Base-by-base conservation (phyloP, 1,284 basidiomycete genomes). In the Ganoderma meredithae region DNA sequence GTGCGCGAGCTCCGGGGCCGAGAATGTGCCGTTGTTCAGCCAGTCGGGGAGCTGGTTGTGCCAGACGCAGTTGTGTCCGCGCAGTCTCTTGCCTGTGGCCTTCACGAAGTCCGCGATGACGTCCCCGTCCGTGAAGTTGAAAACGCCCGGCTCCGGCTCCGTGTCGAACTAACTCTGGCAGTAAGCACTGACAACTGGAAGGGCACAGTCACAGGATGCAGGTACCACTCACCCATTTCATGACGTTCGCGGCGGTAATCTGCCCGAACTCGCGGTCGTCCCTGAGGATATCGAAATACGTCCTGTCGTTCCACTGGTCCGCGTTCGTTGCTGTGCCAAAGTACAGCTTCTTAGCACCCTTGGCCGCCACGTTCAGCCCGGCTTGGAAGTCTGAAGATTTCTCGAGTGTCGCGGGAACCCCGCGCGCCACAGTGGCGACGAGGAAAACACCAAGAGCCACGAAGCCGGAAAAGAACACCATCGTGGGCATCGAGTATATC, bases 261-360 rank as follows among this genome's bases (percentile, higher is more conserved):
- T 86, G 84, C 39, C 80, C 81, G 69, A 88, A 88, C 64, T 84
- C 80, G 2, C 76, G 73, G 40, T 76, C 79, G 72, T 86, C 80
- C 71, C 79, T 80, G 69, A 87, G 76, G 70, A 79, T 78, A 39
- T 72, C 67, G 56, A 81, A 78, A 73, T 88, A 89, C 12, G 83
- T 71, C 0, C 76, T 72, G 72, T 89, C 84, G 7, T 75, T 81
- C 60, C 88, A 78, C 72, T 88, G 85, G 2, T 81, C 80, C 72
- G 88, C 88, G 76, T 88, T 86, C 1, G 87, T 88, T n/a, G 88
- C 88, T n/a, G 85, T 82, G 17, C 88, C 88, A 63, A 89, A 86
- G 79, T 90, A 89, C 25, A 81, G 73, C 76, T 88, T 88, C 36
- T 84, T 83, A 19, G 84, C 83, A 15, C 83, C 78, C 72, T 81